A percentile compares a stretch with the other conserved stretches of the same genome.
Evolutionary conservation across 2,329 filamentous ascomycete species (phyloP).

Genomic region (Calonectria leucothoes): DNA sequence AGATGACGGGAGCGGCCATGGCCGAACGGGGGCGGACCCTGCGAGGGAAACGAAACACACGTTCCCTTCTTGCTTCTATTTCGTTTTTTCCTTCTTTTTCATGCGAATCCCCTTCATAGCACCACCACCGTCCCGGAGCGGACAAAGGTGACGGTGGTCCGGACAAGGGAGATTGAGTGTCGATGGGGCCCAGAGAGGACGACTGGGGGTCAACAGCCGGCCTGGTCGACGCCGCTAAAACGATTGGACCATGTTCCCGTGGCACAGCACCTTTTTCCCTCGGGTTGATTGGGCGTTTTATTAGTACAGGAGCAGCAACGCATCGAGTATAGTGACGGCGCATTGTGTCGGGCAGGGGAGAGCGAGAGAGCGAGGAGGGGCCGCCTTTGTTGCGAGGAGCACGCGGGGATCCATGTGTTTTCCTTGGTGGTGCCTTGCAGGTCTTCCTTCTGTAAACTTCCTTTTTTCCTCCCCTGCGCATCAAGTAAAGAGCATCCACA

Average conservation of each 20-base stretch:
- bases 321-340: constrained; percentile 9
- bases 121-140: background rate
- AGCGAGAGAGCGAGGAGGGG: background rate
- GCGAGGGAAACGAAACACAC: constrained; percentile 17
- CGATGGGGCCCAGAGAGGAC: background rate
- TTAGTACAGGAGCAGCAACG: constrained; percentile 13
- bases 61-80: background rate
- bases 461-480: background rate
- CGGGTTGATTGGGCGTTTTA: constrained; percentile 11
- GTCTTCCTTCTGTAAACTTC: background rate
- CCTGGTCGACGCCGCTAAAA: background rate
- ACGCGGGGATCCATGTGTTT: constrained; percentile 7
- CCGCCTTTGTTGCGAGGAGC: background rate
- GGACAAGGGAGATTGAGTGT: background rate
- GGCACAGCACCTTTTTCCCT: background rate
- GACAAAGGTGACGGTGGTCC: background rate
- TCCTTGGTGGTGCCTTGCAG: background rate
- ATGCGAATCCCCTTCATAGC: background rate
- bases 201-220: background rate
- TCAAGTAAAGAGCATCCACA: background rate
- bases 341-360: background rate
- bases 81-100: background rate
- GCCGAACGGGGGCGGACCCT: constrained; percentile 1
- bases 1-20: constrained; percentile 16
- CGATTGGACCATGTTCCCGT: constrained; percentile 1